These are phyloP conservation scores for Teratosphaeria nubilosa DNA, from an alignment of 2,329 filamentous ascomycete genomes.

Conservation along the genomic window DNA sequence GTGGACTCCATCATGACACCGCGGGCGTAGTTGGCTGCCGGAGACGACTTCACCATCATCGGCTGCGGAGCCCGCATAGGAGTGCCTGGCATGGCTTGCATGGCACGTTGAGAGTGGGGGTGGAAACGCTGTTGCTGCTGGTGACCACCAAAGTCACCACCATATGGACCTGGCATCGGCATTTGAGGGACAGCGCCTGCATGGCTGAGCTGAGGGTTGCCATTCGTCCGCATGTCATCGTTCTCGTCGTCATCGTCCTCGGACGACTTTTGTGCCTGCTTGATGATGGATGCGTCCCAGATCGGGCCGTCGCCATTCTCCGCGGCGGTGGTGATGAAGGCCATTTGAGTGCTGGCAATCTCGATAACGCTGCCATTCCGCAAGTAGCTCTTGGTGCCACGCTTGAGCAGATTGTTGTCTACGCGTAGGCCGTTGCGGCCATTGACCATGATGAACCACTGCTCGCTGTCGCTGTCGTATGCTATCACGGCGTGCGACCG, in stretches of 20 bases:
- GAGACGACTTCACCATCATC: conserved; percentile 35
- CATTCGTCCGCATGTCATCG: conserved; percentile 14
- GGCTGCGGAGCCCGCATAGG: conserved; percentile 23
- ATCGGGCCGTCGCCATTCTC: conserved; percentile 61
- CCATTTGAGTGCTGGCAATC: conserved; percentile 91
- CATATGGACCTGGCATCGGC: conserved; percentile 4
- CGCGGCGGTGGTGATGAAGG: conserved; percentile 85
- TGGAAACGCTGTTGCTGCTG: conserved; percentile 22
- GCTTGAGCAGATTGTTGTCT: conserved; percentile 61
- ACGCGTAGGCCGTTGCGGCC: conserved; percentile 86
- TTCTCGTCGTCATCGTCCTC: conserved; percentile 29
- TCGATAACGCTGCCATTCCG: conserved; percentile 85
- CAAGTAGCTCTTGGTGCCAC: conserved; percentile 55
- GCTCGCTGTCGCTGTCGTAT: conserved; percentile 37
- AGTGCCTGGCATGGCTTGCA: conserved; percentile 26
- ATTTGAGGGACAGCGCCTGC: conserved; percentile 20
- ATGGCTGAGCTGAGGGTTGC: conserved; percentile 3
- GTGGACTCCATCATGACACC: conserved; percentile 43
- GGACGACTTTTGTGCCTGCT: conserved; percentile 31
- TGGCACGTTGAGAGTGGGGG: conserved; percentile 26
- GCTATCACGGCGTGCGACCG: conserved; percentile 40
- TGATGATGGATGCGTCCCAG: conserved; percentile 33
- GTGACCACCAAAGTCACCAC: conserved; percentile 12
- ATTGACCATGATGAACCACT: conserved; percentile 78
- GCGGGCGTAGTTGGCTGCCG: conserved; percentile 36